A percentile compares a stretch with the other conserved stretches of the same genome.
These are phyloP conservation scores for Coemansia furcata DNA, from an alignment of 192 early-diverging fungal species.

Conservation along the genomic window DNA sequence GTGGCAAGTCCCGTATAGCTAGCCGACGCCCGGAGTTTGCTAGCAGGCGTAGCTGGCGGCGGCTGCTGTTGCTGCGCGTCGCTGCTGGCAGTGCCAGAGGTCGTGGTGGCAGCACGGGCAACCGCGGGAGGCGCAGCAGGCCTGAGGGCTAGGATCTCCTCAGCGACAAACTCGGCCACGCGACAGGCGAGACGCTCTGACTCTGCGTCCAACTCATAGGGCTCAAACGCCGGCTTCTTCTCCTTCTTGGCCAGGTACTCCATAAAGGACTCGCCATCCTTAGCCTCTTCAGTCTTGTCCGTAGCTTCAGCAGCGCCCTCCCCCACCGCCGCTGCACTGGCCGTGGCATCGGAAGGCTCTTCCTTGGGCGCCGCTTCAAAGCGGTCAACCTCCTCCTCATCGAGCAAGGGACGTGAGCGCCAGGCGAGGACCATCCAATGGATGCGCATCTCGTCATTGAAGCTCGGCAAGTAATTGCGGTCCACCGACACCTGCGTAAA, in stretches of 20 bases:
- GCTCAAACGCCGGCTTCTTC: conserved; percentile 22
- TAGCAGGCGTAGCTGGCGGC: conserved; percentile 12
- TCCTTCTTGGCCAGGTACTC: conserved; percentile 36
- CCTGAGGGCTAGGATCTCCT: conserved; percentile 44
- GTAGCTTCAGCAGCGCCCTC: background rate
- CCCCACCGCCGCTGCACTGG: background rate
- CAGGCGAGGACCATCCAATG: conserved; percentile 59
- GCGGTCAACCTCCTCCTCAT: conserved; percentile 40
- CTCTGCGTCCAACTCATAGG: conserved; percentile 43
- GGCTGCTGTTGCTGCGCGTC: conserved; percentile 3
- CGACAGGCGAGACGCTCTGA: conserved; percentile 44
- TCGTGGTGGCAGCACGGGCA: background rate
- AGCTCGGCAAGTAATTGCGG: conserved; percentile 64
- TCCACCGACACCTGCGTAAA: conserved; percentile 65
- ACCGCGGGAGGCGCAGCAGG: conserved; percentile 4
- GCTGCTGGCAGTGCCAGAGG: background rate
- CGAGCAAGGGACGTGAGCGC: conserved; percentile 48
- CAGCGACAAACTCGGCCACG: conserved; percentile 43
- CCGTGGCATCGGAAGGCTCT: background rate
- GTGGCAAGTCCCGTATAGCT: conserved; percentile 12
- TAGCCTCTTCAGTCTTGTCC: background rate
- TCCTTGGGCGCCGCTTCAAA: conserved; percentile 24
- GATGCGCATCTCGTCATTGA: conserved; percentile 61
- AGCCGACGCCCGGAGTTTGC: conserved; percentile 17
- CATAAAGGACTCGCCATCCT: conserved; percentile 15